Evolutionary conservation across 1,284 basidiomycete genomes (phyloP), one percentile per base, ranked within the genome.

Genomic region (Chalciporus sp.): DNA sequence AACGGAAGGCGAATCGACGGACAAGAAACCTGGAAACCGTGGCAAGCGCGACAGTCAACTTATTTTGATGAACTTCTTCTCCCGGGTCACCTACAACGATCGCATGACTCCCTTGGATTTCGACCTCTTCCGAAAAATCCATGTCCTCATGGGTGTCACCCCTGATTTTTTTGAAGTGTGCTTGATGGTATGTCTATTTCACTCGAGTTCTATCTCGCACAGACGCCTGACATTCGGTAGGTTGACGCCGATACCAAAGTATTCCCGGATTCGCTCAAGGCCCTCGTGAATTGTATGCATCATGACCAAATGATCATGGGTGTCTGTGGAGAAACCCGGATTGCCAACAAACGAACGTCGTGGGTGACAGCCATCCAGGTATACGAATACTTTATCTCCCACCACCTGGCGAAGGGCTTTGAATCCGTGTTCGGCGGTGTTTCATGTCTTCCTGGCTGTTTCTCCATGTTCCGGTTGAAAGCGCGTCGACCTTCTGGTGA

Each of bases 361-460:
- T 99, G 97, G 97, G 95, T 99, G 28, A 99, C 97, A 1, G 87
- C 90, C 42, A 99, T 99, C 64, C 97, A 99, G 72, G 95, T 95
- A 17, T 98, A 94, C 73, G 95, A 98, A 70, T 99, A 99, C 75
- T 99, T 98, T 75, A 98, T 99, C 70, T 98, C 95, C 33, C 97
- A 99, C 72, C 96, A 99, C 73, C 84, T 95, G 56, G 92, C 95
- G 60, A 99, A 99, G 72, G 95, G 95, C 2, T 99, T 99, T 75
- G 97, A 99, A 72, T 95, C 95, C 23, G 94, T 98, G 16, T 99
- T 99, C 71, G 97, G 97, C 70, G 97, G 97, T 86, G 97, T 99
- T 52, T 95, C 97, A 14, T 99, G 97, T 81, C 77, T 99, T 42
- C 97, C 97, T 0, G 97, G 97, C 20, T 99, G 97, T 76, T 99